These are phyloP conservation scores for Agrostemma githago DNA, from an alignment of 148 eudicot species.

Conservation along the genomic window DNA sequence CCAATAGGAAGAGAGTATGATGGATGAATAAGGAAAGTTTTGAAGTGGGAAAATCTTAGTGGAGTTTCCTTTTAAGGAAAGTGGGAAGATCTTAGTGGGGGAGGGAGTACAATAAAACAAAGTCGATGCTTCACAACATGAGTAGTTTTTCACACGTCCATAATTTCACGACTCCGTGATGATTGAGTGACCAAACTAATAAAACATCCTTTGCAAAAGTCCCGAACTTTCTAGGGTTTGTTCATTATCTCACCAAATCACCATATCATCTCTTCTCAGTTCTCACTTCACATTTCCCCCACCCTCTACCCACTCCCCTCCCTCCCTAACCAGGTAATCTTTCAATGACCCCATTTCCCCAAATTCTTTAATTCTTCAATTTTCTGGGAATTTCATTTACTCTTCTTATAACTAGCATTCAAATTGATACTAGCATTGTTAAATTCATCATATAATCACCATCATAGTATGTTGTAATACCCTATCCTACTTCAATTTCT, in stretches of 20 bases:
- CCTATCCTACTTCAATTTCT: not conserved
- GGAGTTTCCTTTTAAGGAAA: too few species aligned
- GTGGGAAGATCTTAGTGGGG: too few species aligned
- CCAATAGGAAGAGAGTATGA: too few species aligned
- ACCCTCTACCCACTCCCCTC: not conserved
- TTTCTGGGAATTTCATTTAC: not conserved
- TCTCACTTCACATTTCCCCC: not conserved
- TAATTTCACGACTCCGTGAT: too few species aligned
- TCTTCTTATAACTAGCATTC: not conserved
- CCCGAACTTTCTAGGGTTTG: constrained; percentile 55
- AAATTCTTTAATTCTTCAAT: not conserved
- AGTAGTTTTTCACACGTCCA: too few species aligned
- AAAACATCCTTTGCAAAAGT: constrained; percentile 5
- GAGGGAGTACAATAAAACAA: too few species aligned
- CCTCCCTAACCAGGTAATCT: constrained; percentile 18
- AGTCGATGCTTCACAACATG: too few species aligned
- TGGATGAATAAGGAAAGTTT: too few species aligned
- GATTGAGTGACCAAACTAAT: not conserved
- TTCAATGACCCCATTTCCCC: not conserved
- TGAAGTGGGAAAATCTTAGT: too few species aligned
- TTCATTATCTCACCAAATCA: constrained; percentile 30
- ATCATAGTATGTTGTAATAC: not conserved
- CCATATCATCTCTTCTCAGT: constrained; percentile 16
- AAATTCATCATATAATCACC: too few species aligned
- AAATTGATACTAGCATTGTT: not conserved